Evolutionary conservation across 169 alveolate genomes (phyloP).

Genomic region (Eimeria tenella): DNA sequence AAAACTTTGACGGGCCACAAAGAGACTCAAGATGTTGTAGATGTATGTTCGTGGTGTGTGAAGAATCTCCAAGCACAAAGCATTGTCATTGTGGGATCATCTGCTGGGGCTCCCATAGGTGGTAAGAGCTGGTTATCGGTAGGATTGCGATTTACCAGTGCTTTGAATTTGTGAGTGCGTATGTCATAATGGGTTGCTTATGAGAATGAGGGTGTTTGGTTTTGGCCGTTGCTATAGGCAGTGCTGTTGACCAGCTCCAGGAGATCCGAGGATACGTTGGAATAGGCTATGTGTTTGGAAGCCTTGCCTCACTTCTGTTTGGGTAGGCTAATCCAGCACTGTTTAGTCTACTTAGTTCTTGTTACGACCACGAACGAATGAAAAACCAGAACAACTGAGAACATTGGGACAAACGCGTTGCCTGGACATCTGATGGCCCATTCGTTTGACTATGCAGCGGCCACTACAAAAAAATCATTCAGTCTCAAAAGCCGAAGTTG

Average conservation of each 20-base stretch:
- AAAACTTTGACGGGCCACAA: slow-evolving; percentile 79
- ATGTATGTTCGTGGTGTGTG: slow-evolving; percentile 81
- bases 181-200: not conserved
- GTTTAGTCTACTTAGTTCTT: not conserved
- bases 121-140: slow-evolving; percentile 50
- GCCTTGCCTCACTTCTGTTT: slow-evolving; percentile 81
- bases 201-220: not conserved
- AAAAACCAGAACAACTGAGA: no score
- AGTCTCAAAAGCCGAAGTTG: slow-evolving; percentile 81
- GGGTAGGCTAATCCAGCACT: slow-evolving; percentile 49
- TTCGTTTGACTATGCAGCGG: slow-evolving; percentile 58
- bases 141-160: not conserved
- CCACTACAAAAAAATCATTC: slow-evolving; percentile 80
- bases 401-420: not conserved
- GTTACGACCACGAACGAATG: not conserved
- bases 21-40: slow-evolving; percentile 82
- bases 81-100: slow-evolving; percentile 84
- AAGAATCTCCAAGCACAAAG: slow-evolving; percentile 39
- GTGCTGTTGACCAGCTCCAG: slow-evolving; percentile 82
- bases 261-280: slow-evolving; percentile 83
- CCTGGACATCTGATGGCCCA: no score
- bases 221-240: slow-evolving; percentile 73
- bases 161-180: not conserved
- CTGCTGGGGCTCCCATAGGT: slow-evolving; percentile 87
- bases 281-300: slow-evolving; percentile 85